These are phyloP conservation scores for Leishmania tropica DNA, from an alignment of 208 protist species.

Conservation along the genomic window DNA sequence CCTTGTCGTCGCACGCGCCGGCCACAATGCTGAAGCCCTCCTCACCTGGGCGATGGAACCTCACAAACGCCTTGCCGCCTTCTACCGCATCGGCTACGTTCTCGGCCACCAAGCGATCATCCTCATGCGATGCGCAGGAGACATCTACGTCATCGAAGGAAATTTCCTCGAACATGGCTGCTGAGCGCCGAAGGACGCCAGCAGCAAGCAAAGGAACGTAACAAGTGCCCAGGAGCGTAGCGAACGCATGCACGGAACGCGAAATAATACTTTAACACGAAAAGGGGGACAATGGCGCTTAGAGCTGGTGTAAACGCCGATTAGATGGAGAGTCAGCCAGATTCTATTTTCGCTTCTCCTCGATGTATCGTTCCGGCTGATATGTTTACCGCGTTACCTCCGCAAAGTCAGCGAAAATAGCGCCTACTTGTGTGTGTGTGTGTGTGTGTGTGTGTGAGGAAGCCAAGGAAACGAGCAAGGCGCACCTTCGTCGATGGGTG, in stretches of 20 bases:
- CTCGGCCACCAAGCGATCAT: too few species aligned
- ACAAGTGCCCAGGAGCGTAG: not conserved
- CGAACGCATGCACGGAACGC: not conserved
- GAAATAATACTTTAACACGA: not conserved
- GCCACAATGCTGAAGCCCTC: conserved; percentile 66
- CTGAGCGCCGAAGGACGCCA: not conserved
- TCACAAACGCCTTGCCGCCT: conserved; percentile 12
- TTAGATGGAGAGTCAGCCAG: not conserved
- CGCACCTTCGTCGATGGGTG: not conserved
- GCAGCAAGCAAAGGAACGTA: not conserved
- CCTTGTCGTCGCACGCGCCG: conserved; percentile 47
- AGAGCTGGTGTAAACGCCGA: not conserved
- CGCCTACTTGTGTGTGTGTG: not conserved
- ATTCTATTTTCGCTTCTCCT: not conserved
- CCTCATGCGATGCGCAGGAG: not conserved
- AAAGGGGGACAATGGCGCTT: not conserved
- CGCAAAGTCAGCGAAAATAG: not conserved
- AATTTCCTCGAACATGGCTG: conserved; percentile 53
- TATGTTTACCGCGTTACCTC: not conserved
- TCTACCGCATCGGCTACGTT: not conserved
- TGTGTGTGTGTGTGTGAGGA: not conserved
- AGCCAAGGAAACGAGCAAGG: not conserved
- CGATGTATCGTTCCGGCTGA: not conserved
- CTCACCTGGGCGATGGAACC: conserved; percentile 71
- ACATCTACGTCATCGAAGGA: conserved; percentile 39